Base-by-base conservation (phyloP, 2,329 filamentous ascomycete species). In the Penicillium sp. region DNA sequence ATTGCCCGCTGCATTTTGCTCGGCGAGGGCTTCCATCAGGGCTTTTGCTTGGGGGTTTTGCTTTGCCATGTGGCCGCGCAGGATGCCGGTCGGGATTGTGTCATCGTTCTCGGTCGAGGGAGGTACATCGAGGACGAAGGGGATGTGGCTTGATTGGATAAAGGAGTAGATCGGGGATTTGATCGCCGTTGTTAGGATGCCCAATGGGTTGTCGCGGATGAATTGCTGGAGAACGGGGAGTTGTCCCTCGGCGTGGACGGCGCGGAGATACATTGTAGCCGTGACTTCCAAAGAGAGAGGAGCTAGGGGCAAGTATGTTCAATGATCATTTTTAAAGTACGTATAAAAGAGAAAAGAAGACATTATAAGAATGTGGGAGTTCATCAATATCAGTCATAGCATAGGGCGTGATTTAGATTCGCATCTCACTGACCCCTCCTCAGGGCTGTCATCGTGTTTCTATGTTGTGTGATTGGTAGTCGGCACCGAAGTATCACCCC, bases 131-230 rank as follows among this genome's bases (percentile, higher is more conserved):
- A 88, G 72, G 0, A 88, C 66, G 63, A 79, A 88, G 0, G 86
- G 85, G n/a, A 88, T 81, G 62, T 88, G 86, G 50, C 78, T 85
- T 47, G 77, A 79, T 63, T 86, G 85, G 6, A 88, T 78, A 8
- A 81, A 73, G 0, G 81, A 79, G 62, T 79, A 74, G 0, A 65
- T 70, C 6, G 73, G 47, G 0, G 82, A 86, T 1, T 73, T 66
- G 44, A 33, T 82, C 3, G 83, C 83, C 31, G 31, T 33, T 33
- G 31, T 33, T 33, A 33, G 66, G 15, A 88, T 76, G 0, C 86
- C 86, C 0, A 89, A 76, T 0, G 86, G 83, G 64, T 87, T 83
- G 12, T 82, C 77, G 19, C 77, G 78, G 64, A 89, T 83, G 49
- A 89, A 76, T 54, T 81, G 71, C 29, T 81, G 80, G n/a, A 89